Evolutionary conservation across 2,329 filamentous ascomycete genomes (phyloP), one percentile per base, ranked within the genome.

Genomic region (Aspergillus terreus): DNA sequence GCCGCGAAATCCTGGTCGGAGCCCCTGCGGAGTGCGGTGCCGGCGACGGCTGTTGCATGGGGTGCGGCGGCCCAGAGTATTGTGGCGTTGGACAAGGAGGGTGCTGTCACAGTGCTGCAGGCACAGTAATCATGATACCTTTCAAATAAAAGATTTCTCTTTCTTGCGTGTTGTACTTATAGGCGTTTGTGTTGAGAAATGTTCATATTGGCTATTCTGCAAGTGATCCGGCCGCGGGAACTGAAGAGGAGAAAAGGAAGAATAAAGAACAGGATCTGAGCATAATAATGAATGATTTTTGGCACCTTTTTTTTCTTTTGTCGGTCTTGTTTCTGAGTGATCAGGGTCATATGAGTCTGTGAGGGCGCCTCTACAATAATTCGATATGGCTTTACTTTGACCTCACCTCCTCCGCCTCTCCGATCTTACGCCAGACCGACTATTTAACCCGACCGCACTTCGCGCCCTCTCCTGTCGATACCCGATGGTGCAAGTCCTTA

Each of bases 1-100:
- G 78, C 84, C 47, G 81, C 83, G 55, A 99, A 96, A 81, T 80
- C 82, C 52, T 99, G 94, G 94, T 87, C 85, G 42, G 91, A 96
- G 76, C 86, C 88, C 9, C 77, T 96, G 59, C 82, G 87, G 63
- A 90, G 83, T 67, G 88, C 87, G 2, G 81, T 90, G 21, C 81
- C 87, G 14, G 86, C 87, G 0, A 82, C 86, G 27, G 84, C 86
- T 17, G 79, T 95, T 44, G 79, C 81, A 54, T 99, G 92, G 92
- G 90, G 90, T 6, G 75, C 80, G 21, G 80, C 82, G 46, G 92
- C 87, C 10, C 85, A 84, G 70, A 86, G 83, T 61, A 76, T 97
- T 61, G 77, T 96, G 47, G 81, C 86, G 15, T 78, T 95, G 57
- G 89, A 88, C 63, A 78, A 75, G 14, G 86, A 92, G 46, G 92